These are phyloP conservation scores for Amaranthus tricolor DNA, from an alignment of 179 eudicot species.

Conservation along the genomic window DNA sequence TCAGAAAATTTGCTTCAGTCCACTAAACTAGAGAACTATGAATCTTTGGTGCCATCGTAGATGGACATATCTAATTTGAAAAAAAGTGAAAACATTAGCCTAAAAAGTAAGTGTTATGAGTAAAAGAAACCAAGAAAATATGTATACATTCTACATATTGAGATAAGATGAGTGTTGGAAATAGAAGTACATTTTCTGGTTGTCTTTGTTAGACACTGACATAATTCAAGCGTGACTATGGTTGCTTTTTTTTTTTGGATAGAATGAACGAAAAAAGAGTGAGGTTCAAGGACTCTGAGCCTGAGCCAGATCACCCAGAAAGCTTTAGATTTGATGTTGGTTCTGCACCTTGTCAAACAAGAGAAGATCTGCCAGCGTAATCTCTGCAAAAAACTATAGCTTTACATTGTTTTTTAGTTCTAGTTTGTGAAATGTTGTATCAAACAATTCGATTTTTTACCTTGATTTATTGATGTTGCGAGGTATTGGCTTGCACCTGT, in stretches of 20 bases:
- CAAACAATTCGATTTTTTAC: too few relatives aligned
- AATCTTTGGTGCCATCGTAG: too few relatives aligned
- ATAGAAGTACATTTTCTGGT: not conserved
- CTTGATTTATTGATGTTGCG: not conserved
- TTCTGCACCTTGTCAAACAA: conserved; percentile 19
- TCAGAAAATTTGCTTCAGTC: too few relatives aligned
- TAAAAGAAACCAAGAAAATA: too few relatives aligned
- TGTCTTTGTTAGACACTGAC: not conserved
- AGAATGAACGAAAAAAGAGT: conserved; percentile 39
- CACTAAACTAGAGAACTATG: too few relatives aligned
- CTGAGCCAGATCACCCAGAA: conserved; percentile 17
- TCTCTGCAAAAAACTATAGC: not conserved
- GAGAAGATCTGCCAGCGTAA: conserved; percentile 31
- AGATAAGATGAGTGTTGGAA: not conserved
- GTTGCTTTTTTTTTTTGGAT: conserved; percentile 23
- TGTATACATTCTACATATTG: not conserved
- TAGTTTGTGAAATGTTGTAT: not conserved
- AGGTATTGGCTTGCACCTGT: not conserved
- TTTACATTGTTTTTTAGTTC: not conserved
- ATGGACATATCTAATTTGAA: too few relatives aligned
- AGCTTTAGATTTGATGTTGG: conserved; percentile 14
- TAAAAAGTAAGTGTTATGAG: too few relatives aligned
- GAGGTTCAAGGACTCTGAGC: conserved; percentile 34
- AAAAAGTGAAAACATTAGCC: too few relatives aligned
- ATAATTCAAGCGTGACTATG: not conserved